Evolutionary conservation across 2,329 filamentous ascomycete genomes (phyloP), one percentile per base, ranked within the genome.

Genomic region (Alternaria ventricosa): DNA sequence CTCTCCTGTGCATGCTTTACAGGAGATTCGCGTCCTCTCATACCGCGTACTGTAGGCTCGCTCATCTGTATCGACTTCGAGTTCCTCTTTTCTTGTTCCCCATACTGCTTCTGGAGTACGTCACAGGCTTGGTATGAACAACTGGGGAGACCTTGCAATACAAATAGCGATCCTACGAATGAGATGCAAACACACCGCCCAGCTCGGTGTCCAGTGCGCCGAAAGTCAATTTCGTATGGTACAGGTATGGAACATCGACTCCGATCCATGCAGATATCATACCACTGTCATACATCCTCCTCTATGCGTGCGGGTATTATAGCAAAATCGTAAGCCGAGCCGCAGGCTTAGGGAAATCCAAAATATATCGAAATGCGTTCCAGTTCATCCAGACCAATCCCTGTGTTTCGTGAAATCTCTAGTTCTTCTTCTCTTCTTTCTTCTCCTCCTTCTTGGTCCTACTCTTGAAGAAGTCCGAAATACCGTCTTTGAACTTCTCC

Each of bases 401-500:
- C 55, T 51, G 22, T 30, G 6, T 46, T 28, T 43, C 13, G 22
- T 58, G 27, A 47, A 27, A 15, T 33, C 43, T 61, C 25, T 63
- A 61, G 22, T 67, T 60, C 44, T 66, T 65, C 56, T 72, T 68
- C 61, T 69, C 64, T 46, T 70, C 64, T 15, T 66, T 61, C 43
- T 64, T 61, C 20, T 66, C 62, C 41, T 71, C 66, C 55, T 74
- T 71, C 61, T 77, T 75, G 20, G 61, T 68, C 57, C 71, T 72
- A 9, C 60, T 67, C 68, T 78, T 80, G 62, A 78, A 70, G 20
- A 75, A 77, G 61, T 81, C 82, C 30, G 77, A 77, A 50, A 84
- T 77, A 64, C 78, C 79, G 71, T 85, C 83, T 71, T 84, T 84
- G 73, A 85, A 82, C 69, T 84, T 87, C 83, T 96, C 92, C 93